These are phyloP conservation scores for Crithidia acanthocephali DNA, from an alignment of 208 protist genomes.

Conservation along the genomic window DNA sequence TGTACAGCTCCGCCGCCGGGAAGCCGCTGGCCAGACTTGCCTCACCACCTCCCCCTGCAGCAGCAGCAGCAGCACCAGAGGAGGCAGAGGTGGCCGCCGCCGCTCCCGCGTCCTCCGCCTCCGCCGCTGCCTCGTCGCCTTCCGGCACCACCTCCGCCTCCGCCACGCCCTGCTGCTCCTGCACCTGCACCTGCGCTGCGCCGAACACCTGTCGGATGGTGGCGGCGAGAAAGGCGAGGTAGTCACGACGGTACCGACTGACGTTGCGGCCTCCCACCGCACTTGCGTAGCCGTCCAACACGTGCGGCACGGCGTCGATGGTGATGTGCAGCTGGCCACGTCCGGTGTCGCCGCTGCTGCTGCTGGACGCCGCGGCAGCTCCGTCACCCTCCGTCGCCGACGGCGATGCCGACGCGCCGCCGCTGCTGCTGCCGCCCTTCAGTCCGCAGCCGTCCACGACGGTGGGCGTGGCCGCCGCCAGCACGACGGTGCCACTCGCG, in stretches of 20 bases:
- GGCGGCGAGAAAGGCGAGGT: conserved; percentile 56
- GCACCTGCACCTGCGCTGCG: conserved; percentile 59
- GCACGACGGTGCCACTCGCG: conserved; percentile 58
- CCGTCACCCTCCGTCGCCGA: conserved; percentile 18
- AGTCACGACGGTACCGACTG: conserved; percentile 62
- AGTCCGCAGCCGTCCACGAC: conserved; percentile 66
- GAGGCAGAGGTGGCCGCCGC: conserved; percentile 12
- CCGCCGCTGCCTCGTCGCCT: not conserved
- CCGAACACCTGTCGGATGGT: conserved; percentile 73
- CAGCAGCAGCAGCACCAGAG: conserved; percentile 1
- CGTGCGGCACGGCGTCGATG: conserved; percentile 71
- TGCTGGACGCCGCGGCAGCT: not conserved
- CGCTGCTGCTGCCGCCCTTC: no score
- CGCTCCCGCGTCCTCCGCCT: not conserved
- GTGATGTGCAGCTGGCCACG: conserved; percentile 57
- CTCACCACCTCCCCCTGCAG: not conserved
- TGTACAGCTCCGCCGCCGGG: conserved; percentile 62
- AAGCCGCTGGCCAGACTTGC: conserved; percentile 38
- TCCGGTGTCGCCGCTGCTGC: conserved; percentile 13
- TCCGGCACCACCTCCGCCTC: conserved; percentile 54
- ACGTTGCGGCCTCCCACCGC: conserved; percentile 50
- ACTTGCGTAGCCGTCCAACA: conserved; percentile 68
- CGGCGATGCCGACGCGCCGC: no score
- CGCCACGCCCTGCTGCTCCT: conserved; percentile 63
- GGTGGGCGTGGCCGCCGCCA: conserved; percentile 64